Base-by-base conservation (phyloP, 352 stramenopile species). In the Thalassiosira mediterranea region DNA sequence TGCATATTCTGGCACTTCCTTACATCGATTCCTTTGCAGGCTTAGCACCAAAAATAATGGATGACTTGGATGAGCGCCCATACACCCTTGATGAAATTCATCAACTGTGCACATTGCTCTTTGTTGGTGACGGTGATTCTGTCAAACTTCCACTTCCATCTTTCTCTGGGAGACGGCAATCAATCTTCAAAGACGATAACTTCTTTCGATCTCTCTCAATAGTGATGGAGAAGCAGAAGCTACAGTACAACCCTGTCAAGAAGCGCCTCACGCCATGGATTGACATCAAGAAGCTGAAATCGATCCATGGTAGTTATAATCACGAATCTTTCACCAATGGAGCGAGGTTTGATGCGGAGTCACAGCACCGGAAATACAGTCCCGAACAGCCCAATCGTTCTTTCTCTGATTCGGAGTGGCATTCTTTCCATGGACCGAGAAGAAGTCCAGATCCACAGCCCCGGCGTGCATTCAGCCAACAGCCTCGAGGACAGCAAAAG, bases 11-110 rank as follows among this genome's bases (percentile, higher is more conserved):
- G n/a, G n/a, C n/a, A n/a, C n/a, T n/a, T n/a, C n/a, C n/a, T n/a
- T n/a, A n/a, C n/a, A n/a, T n/a, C n/a, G n/a, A n/a, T n/a, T n/a
- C n/a, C n/a, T n/a, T n/a, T n/a, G n/a, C n/a, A n/a, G n/a, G n/a
- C n/a, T n/a, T n/a, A n/a, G n/a, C n/a, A n/a, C n/a, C n/a, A n/a
- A 83, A 89, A 29, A 44, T 89, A 2, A 90, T 95, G 73, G 90
- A 95, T 75, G 63, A 93, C 58, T 38, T 95, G 44, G 90, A 95
- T 70, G 90, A 95, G 42, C 49, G 86, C 31, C 25, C 25, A 1
- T 77, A 92, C 13, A 88, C 72, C 5, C 38, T 66, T 25, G 67
- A 80, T 37, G 88, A 93, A 60, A 0, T 91, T 1, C 47, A 66
- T 54, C 79, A 91, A 48, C 89, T 91, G 72, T 83, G 84, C 47